phyloP scores from a whole-genome alignment of 352 stramenopile species.

The Phytophthora hibernalis region DNA sequence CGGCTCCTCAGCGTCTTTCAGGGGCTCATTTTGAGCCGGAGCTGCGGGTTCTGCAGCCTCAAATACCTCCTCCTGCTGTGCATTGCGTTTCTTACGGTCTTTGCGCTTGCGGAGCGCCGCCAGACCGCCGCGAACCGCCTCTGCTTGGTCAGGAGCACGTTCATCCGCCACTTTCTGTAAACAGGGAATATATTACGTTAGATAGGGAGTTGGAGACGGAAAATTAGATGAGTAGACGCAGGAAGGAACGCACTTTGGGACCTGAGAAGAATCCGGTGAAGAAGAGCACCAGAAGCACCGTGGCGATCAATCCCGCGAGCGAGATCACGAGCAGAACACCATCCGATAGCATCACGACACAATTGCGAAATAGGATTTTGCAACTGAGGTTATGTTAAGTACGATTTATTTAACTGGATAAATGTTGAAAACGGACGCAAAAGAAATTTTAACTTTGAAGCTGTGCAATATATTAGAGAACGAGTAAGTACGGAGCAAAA shows the following conservation, averaged over 20 bases:
- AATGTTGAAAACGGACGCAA: too few relatives aligned
- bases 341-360: constrained; percentile 56
- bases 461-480: not conserved
- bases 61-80: constrained; percentile 26
- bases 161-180: constrained; percentile 46
- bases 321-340: constrained; percentile 60
- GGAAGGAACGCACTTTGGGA: constrained; percentile 34
- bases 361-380: not conserved
- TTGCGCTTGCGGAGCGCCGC: constrained; percentile 73
- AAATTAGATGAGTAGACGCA: not conserved
- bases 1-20: constrained; percentile 46
- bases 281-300: constrained; percentile 66
- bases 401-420: not conserved
- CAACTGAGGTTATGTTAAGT: not conserved
- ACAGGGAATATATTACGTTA: constrained; percentile 4
- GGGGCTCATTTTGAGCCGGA: constrained; percentile 23
- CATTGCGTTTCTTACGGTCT: constrained; percentile 57
- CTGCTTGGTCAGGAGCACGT: constrained; percentile 25
- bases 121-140: constrained; percentile 50
- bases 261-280: constrained; percentile 69
- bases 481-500: too few relatives aligned
- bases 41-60: constrained; percentile 14
- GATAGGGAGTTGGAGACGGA: not conserved
- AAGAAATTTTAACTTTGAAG: too few relatives aligned
- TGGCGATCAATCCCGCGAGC: constrained; percentile 56